Evolutionary conservation across 257 asterid genomes (phyloP), one percentile per base, ranked within the genome.

Genomic region (Solanum sejunctum): DNA sequence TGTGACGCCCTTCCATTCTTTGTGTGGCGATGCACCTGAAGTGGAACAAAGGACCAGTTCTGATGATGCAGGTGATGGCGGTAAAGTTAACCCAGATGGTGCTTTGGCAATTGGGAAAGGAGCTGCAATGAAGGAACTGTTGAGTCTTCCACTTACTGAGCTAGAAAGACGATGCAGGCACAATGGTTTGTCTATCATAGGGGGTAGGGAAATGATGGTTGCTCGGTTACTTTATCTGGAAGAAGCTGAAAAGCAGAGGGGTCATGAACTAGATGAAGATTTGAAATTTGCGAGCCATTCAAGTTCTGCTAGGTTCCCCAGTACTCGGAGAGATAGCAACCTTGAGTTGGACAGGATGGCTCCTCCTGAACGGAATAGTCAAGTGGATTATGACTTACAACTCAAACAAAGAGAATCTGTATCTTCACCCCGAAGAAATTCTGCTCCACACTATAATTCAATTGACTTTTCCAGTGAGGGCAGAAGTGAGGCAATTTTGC

Each of bases 171-270:
- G 98, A 82, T 95, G 98, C 88, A 90, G 98, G 78, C 98, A 95
- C 86, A 93, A 93, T 87, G 99, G 98, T 57, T 84, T 94, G 85
- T 95, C 97, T 85, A 95, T 92, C 36, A 91, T 95, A 82, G 98
- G 99, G 85, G 98, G 99, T 56, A 88, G 97, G 88, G 97, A 94
- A 88, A 94, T 92, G 93, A 94, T 95, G 98, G 99, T 95, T 71
- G 97, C 98, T 21, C 92, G 98, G 71, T 89, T 95, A 83, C 98
- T 95, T 85, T 92, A 95, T 90, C 89, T 95, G 83, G 99, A 94
- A 87, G 99, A 94, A 86, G 98, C 98, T 0, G 99, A 95, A 88
- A 95, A 92, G 86, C 97, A 89, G 85, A 91, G 97, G 88, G 95
- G 93, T 82, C 91, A 84, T 85, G 98, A 95, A 82, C 83, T 94